Evolutionary conservation across 768 basidiomycete species (phyloP).

Genomic region (Lactifluus volemus): DNA sequence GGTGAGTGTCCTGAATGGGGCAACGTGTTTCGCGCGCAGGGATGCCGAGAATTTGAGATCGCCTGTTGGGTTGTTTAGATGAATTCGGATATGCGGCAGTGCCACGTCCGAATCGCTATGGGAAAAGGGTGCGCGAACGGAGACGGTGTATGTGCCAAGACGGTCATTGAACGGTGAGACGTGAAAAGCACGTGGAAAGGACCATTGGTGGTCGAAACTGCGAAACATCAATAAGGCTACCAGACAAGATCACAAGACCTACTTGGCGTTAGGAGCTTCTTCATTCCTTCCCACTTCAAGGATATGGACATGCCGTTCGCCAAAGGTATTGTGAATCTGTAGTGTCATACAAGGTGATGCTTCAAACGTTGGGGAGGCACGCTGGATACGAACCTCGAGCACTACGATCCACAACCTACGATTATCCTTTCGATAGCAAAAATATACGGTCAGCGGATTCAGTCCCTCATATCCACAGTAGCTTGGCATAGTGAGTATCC

Average conservation of each 20-base stretch:
- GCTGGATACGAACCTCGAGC: slow-evolving; percentile 41
- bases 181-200: slow-evolving; percentile 58
- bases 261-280: slow-evolving; percentile 28
- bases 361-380: background rate
- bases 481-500: slow-evolving; percentile 71
- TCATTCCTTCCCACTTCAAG: slow-evolving; percentile 39
- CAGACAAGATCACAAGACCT: background rate
- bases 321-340: slow-evolving; percentile 68
- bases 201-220: slow-evolving; percentile 57
- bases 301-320: slow-evolving; percentile 55
- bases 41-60: too few relatives aligned
- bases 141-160: slow-evolving; percentile 28
- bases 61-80: too few relatives aligned
- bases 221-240: background rate
- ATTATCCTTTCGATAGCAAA: slow-evolving; percentile 38
- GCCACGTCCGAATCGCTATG: too few relatives aligned
- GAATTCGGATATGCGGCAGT: too few relatives aligned
- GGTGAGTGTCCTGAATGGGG: too few relatives aligned
- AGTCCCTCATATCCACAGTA: slow-evolving; percentile 60
- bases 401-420: slow-evolving; percentile 34
- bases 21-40: too few relatives aligned
- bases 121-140: too few relatives aligned
- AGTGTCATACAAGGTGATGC: background rate
- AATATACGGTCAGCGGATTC: slow-evolving; percentile 64
- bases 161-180: slow-evolving; percentile 74